Base-by-base conservation (phyloP, 495 filamentous ascomycete genomes). In the Lentithecium fluviatile region DNA sequence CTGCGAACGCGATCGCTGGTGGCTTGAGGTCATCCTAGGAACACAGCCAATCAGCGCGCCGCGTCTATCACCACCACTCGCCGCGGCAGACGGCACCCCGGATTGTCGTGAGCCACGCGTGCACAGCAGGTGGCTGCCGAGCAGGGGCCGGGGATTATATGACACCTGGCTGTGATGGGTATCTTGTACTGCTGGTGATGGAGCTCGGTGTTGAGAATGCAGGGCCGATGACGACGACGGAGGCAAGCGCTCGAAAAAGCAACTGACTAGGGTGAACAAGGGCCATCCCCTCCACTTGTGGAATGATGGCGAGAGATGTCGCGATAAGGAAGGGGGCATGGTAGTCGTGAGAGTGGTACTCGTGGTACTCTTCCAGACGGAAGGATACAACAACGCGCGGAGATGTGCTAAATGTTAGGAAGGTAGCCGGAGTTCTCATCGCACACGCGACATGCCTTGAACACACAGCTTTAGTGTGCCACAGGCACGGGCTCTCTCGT, bases 21-120 rank as follows among this genome's bases (percentile, higher is more conserved):
- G 48, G 55, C 48, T 53, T 45, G 54, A 42, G 43, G 61, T 64
- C 61, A 64, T 64, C 25, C 55, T 37, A 51, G 53, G 53, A 51
- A 63, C 60, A 12, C 52, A 36, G 25, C 60, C 45, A 63, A 63
- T 63, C 52, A 52, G 29, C 29, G 24, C 20, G 11, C 36, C 20
- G 32, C 34, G 17, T 11, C 32, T 24, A 2, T 2, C n/a, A 40
- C 36, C 36, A 52, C 23, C 15, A 43, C 15, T 2, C 8, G 4
- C 23, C 51, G 15, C 32, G 26, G 15, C 40, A 6, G 15, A 20
- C 3, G 15, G 40, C 5, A 43, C 19, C 40, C 15, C 13, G 15
- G 40, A 13, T 32, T 32, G 29, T 10, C 29, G 29, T 10, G 29
- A 32, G 40, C 40, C 40, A 43, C 19, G 40, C 19, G 40, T 43